Base-by-base conservation (phyloP, 2,329 filamentous ascomycete genomes). In the Epichloe amarillans region DNA sequence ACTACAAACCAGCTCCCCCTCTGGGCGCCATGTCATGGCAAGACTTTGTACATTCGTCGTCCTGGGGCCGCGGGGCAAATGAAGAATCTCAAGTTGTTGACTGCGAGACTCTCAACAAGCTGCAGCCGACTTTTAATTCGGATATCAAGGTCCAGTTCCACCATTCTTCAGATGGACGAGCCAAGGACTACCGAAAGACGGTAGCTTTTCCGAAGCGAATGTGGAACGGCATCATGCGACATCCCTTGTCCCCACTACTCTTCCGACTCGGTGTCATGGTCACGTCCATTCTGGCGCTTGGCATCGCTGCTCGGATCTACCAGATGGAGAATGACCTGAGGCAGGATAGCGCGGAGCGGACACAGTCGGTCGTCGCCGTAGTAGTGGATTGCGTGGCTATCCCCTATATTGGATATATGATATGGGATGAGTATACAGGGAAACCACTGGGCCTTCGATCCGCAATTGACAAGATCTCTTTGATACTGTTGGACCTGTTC, bases 341-440 rank as follows among this genome's bases (percentile, higher is more conserved):
- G 65, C 70, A 58, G 23, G 61, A 62, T 12, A 64, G 62, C 33
- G 68, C 73, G 2, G 82, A 88, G 63, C 81, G 79, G 33, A 80
- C 84, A 39, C 94, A 93, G 48, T 86, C 88, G 7, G 79, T 89
- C 53, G 89, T 97, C 70, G 91, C 91, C 33, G 84, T 97, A 50
- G 80, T 88, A 37, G 86, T 98, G 39, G 91, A 97, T 66, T 82
- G 84, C 6, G 77, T 97, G 14, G 91, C 93, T 3, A 77, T 97
- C 52, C 81, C 91, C 3, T 98, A 97, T 68, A 84, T 94, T 50
- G 71, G 86, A 46, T 97, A 95, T 69, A 93, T 97, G 70, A 94
- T 90, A 23, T 95, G 84, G 70, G 93, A 98, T 63, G 93, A 98
- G 69, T 97, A 96, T 69, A 93, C 88, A 5, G 88, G 88, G 33